These are phyloP conservation scores for Ganoderma multipileum DNA, from an alignment of 1,284 basidiomycete genomes.

Conservation along the genomic window DNA sequence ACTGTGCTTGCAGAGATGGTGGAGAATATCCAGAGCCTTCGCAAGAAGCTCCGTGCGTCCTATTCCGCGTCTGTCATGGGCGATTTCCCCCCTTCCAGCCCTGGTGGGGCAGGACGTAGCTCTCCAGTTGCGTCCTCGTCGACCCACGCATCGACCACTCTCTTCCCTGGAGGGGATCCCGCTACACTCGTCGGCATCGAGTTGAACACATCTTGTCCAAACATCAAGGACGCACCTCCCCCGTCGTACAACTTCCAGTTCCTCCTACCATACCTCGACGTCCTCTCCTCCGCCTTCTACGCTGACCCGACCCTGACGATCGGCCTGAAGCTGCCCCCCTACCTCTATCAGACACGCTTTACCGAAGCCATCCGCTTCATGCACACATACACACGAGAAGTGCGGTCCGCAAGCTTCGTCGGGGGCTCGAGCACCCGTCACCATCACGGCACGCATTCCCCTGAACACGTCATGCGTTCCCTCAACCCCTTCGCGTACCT, in stretches of 20 bases:
- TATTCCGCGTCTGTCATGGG: conserved; percentile 26
- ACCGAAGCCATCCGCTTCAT: conserved; percentile 55
- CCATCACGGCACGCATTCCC: conserved; percentile 36
- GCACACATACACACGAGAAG: conserved; percentile 40
- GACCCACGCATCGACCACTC: conserved; percentile 7
- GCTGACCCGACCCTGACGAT: conserved; percentile 64
- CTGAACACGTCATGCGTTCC: conserved; percentile 44
- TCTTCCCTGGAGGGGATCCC: conserved; percentile 22
- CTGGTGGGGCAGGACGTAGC: conserved; percentile 15
- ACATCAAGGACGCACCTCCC: conserved; percentile 69
- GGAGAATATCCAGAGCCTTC: conserved; percentile 60
- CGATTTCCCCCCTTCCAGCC: conserved; percentile 23
- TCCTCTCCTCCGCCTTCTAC: conserved; percentile 55
- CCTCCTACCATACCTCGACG: conserved; percentile 55
- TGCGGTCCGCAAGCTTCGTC: conserved; percentile 34
- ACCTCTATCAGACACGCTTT: conserved; percentile 69
- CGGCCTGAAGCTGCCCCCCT: conserved; percentile 85
- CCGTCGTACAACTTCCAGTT: conserved; percentile 63
- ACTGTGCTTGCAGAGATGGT: conserved; percentile 62
- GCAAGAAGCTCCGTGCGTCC: conserved; percentile 46
- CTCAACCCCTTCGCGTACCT: conserved; percentile 47
- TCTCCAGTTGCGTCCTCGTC: conserved; percentile 17
- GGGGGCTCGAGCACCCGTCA: conserved; percentile 14
- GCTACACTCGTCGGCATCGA: conserved; percentile 59
- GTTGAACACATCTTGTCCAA: conserved; percentile 83